phyloP scores from a whole-genome alignment of 352 stramenopile genomes.

The Phytophthora fragariae region DNA sequence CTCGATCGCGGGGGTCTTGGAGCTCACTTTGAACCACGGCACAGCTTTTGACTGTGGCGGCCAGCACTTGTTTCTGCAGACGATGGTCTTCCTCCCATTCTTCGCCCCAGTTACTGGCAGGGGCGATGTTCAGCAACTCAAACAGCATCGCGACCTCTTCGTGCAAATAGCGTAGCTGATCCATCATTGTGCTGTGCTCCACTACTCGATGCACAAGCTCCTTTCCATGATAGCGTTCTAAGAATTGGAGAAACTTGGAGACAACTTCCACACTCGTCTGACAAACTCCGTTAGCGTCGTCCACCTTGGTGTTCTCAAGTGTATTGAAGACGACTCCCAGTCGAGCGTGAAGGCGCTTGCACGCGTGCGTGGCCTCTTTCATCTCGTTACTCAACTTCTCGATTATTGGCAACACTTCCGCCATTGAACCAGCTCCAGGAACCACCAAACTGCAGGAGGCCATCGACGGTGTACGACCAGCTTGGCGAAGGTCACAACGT shows the following conservation, averaged over 20 bases:
- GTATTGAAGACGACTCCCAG: not conserved
- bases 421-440: conserved; percentile 1
- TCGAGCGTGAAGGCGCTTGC: conserved; percentile 1
- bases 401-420: not conserved
- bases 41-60: not conserved
- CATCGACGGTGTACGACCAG: not conserved
- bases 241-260: not conserved
- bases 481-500: not conserved
- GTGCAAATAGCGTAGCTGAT: conserved; percentile 23
- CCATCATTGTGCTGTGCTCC: conserved; percentile 20
- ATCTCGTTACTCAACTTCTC: not conserved
- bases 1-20: conserved; percentile 7
- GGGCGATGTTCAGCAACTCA: conserved; percentile 28
- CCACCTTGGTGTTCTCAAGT: not conserved
- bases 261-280: conserved; percentile 2
- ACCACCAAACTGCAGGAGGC: not conserved
- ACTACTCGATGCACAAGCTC: conserved; percentile 9
- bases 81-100: conserved; percentile 20
- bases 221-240: conserved; percentile 11
- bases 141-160: conserved; percentile 36
- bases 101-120: conserved; percentile 20
- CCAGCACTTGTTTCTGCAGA: conserved; percentile 6
- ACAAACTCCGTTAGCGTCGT: not conserved
- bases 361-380: not conserved
- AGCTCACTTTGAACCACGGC: conserved; percentile 20